phyloP scores from a whole-genome alignment of 2,329 filamentous ascomycete genomes.

The Fusarium sp. region DNA sequence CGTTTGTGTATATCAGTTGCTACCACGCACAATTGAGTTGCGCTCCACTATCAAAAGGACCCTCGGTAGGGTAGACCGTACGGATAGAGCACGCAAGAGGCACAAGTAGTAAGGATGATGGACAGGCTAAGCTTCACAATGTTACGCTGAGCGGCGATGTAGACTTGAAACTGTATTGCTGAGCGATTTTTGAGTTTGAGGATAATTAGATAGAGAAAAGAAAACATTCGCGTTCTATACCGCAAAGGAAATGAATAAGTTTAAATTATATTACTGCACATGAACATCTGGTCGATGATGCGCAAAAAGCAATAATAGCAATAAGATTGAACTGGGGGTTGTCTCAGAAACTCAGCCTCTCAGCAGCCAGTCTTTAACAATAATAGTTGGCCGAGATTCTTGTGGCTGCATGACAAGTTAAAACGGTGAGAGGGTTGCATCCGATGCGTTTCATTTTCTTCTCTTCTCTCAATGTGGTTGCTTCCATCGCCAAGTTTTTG shows the following conservation, averaged over 20 bases:
- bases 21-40: background rate
- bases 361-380: constrained; percentile 19
- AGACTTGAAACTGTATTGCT: constrained; percentile 20
- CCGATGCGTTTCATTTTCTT: constrained; percentile 18
- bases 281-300: background rate
- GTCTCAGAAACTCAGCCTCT: constrained; percentile 24
- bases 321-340: constrained; percentile 18
- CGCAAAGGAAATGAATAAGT: background rate
- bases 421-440: constrained; percentile 34
- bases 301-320: constrained; percentile 3
- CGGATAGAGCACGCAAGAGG: constrained; percentile 28
- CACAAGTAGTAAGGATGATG: constrained; percentile 14
- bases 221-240: background rate
- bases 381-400: constrained; percentile 13
- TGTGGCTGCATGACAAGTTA: constrained; percentile 21
- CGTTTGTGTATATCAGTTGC: constrained; percentile 4
- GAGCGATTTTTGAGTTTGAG: constrained; percentile 4
- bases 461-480: constrained; percentile 19
- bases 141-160: constrained; percentile 34
- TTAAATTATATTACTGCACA: background rate
- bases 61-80: constrained; percentile 12
- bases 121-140: constrained; percentile 23
- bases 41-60: background rate
- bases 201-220: background rate
- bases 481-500: constrained; percentile 8